Evolutionary conservation across 2,329 filamentous ascomycete species (phyloP).

Genomic region (Graphiopsis chlorocephala): DNA sequence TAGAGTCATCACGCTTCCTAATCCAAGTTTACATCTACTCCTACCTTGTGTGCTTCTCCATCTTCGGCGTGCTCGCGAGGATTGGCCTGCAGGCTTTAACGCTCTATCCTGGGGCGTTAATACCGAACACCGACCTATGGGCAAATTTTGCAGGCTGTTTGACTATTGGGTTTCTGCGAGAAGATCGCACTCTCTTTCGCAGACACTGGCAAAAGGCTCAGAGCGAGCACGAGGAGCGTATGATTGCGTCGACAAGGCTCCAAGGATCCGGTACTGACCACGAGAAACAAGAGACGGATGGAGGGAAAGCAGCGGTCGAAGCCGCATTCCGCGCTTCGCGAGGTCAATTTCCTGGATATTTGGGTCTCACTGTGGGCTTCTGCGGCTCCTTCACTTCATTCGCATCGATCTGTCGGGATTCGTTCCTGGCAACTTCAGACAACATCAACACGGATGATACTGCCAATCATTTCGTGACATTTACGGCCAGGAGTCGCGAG

Average conservation of each 20-base stretch:
- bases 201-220: constrained; percentile 57
- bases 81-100: constrained; percentile 74
- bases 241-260: constrained; percentile 19
- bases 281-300: constrained; percentile 23
- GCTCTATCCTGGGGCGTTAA: constrained; percentile 69
- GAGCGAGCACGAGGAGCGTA: constrained; percentile 23
- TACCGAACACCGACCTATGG: constrained; percentile 72
- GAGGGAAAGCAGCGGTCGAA: constrained; percentile 1
- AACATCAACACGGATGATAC: constrained; percentile 52
- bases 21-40: constrained; percentile 59
- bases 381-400: constrained; percentile 86
- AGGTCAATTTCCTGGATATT: constrained; percentile 79
- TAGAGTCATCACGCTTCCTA: constrained; percentile 1
- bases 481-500: constrained; percentile 50
- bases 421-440: constrained; percentile 75
- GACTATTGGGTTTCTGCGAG: constrained; percentile 75
- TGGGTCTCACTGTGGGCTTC: constrained; percentile 78
- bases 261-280: constrained; percentile 34
- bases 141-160: constrained; percentile 77
- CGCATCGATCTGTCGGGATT: constrained; percentile 76
- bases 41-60: constrained; percentile 76
- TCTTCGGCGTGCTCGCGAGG: constrained; percentile 78
- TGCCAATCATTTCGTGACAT: constrained; percentile 12
- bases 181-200: constrained; percentile 71
- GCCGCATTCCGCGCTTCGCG: constrained; percentile 42